A percentile compares a stretch with the other conserved stretches of the same genome.
These are phyloP conservation scores for Rhizopogon parksii DNA, from an alignment of 1,284 basidiomycete species.

Conservation along the genomic window DNA sequence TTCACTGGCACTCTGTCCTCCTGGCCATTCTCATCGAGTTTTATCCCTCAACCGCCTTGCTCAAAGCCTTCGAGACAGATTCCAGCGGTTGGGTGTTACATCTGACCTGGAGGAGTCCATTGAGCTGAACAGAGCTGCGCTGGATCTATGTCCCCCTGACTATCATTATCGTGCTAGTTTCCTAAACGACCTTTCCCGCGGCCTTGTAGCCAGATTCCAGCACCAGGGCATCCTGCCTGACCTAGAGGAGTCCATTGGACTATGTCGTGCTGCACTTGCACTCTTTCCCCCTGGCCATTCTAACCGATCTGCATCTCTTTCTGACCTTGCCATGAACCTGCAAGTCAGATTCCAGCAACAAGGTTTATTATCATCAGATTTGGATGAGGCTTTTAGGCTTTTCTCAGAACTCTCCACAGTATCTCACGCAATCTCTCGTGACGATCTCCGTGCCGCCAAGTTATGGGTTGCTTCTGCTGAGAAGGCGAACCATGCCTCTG, in stretches of 20 bases:
- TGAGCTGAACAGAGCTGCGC: neutral
- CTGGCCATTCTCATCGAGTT: constrained; percentile 11
- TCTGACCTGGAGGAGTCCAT: neutral
- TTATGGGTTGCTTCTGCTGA: neutral
- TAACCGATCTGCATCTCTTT: neutral
- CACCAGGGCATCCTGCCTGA: neutral
- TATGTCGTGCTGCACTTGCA: neutral
- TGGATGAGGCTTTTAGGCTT: neutral
- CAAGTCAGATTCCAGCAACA: neutral
- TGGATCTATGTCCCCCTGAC: neutral
- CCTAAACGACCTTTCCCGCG: constrained; percentile 9
- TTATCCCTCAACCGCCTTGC: constrained; percentile 12
- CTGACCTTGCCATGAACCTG: neutral
- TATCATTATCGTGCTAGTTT: constrained; percentile 2
- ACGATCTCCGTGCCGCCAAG: neutral
- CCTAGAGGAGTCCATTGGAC: neutral
- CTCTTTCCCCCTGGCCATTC: neutral
- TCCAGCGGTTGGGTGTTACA: neutral
- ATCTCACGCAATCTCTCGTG: neutral
- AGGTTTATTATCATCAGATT: neutral
- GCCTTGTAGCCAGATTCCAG: neutral
- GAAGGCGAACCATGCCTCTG: neutral
- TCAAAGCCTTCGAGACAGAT: neutral
- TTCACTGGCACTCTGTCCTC: constrained; percentile 5
- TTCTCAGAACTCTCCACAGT: neutral